Evolutionary conservation across 2,329 filamentous ascomycete genomes (phyloP).

Genomic region (Colletotrichum neosansevieriae): DNA sequence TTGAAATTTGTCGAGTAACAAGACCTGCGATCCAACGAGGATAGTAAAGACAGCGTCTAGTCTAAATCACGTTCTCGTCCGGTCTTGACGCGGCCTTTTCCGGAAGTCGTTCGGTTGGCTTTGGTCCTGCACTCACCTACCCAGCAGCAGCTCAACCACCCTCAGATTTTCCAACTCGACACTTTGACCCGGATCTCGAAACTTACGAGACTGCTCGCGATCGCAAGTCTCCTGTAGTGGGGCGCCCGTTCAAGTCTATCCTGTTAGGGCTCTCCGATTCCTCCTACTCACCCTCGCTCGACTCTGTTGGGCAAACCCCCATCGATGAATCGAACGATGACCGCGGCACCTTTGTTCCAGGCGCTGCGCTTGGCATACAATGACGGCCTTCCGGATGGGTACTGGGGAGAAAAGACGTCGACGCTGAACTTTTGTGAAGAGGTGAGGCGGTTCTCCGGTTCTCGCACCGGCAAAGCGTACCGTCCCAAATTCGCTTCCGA

Average conservation of each 20-base stretch:
- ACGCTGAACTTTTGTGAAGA: constrained; percentile 87
- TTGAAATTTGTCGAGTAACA: background rate
- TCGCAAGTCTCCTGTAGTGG: too few relatives aligned
- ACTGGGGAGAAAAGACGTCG: constrained; percentile 78
- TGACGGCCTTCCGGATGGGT: constrained; percentile 55
- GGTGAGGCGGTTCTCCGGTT: constrained; percentile 56
- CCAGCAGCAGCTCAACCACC: too few relatives aligned
- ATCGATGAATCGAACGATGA: constrained; percentile 6
- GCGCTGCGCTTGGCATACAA: constrained; percentile 36
- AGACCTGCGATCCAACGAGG: background rate
- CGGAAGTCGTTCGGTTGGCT: background rate
- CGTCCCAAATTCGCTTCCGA: background rate
- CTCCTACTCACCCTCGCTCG: background rate
- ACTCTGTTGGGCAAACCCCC: background rate
- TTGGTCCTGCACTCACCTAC: background rate
- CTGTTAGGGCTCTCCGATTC: background rate
- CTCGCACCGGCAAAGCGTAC: background rate
- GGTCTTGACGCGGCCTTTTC: too few relatives aligned
- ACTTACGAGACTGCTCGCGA: background rate
- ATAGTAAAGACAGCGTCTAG: background rate
- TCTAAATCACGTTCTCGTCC: background rate
- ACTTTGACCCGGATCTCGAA: background rate
- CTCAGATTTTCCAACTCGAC: background rate
- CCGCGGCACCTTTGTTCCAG: constrained; percentile 27
- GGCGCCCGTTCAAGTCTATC: too few relatives aligned